These are phyloP conservation scores for Protomyces inundatus DNA, from an alignment of 1,139 yeast species.

Conservation along the genomic window DNA sequence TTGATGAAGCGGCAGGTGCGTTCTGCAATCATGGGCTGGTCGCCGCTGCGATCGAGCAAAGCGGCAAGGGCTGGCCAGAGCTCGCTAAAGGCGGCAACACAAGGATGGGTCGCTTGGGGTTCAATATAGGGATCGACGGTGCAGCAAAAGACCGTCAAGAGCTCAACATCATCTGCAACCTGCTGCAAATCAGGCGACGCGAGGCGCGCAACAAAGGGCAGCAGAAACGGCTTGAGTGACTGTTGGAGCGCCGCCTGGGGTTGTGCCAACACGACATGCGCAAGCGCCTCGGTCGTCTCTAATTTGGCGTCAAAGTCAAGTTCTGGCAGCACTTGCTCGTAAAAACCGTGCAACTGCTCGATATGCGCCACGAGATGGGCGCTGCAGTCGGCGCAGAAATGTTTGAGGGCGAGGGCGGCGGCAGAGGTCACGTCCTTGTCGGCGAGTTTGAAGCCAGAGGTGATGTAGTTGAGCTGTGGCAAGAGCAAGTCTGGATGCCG, in stretches of 20 bases:
- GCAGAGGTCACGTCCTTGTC: conserved; percentile 64
- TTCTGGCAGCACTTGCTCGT: conserved; percentile 52
- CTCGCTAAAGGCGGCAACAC: conserved; percentile 53
- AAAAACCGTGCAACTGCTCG: conserved; percentile 72
- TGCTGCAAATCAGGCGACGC: conserved; percentile 33
- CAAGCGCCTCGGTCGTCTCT: conserved; percentile 85
- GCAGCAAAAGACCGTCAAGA: conserved; percentile 64
- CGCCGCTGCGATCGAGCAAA: conserved; percentile 53
- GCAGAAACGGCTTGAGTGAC: conserved; percentile 56
- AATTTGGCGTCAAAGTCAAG: conserved; percentile 66
- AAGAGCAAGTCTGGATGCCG: conserved; percentile 77
- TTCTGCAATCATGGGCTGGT: conserved; percentile 59
- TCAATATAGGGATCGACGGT: conserved; percentile 45
- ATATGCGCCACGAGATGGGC: conserved; percentile 58
- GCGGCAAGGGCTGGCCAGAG: conserved; percentile 56
- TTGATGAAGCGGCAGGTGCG: conserved; percentile 65
- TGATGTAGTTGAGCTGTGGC: conserved; percentile 77
- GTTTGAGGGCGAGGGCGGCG: conserved; percentile 90
- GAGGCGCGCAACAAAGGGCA: conserved; percentile 43
- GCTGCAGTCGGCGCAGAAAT: conserved; percentile 89
- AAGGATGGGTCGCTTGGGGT: conserved; percentile 41
- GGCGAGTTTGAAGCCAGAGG: conserved; percentile 59
- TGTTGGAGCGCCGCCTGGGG: conserved; percentile 44
- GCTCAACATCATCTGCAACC: conserved; percentile 72
- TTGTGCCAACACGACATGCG: conserved; percentile 68